Base-by-base conservation (phyloP, 2,329 filamentous ascomycete genomes). In the Rosellinia necatrix region DNA sequence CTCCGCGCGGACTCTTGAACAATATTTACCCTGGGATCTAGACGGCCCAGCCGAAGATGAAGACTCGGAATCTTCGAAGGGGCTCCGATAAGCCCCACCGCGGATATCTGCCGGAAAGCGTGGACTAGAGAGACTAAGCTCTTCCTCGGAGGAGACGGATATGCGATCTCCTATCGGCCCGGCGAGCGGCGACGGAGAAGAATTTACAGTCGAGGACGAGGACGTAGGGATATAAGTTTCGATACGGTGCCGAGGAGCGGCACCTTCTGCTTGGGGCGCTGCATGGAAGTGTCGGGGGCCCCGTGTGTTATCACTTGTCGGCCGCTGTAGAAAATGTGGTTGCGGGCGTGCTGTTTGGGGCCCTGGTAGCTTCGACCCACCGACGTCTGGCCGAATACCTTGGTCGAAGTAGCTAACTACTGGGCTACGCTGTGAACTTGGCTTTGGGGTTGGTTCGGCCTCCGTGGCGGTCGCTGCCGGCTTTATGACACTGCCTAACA, bases 141-240 rank as follows among this genome's bases (percentile, higher is more conserved):
- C 61, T 53, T 70, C 68, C 8, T 70, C 68, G 6, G 66, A 70
- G 25, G 67, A 68, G 10, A 60, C 62, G 24, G 67, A 69, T 22
- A 37, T 59, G 27, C 62, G 65, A 12, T 66, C 63, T 24, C 53
- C 50, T 21, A 52, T 52, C 9, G 61, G 62, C 46, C 50, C 60
- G 25, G 50, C 52, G 32, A 53, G 65, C 10, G 66, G 65, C 12
- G 64, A 64, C 9, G 40, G 41, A 12, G 63, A 64, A 7, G 63
- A 68, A 46, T 62, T 60, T 15, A 52, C 22, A 30, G 60, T 65
- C 6, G 65, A 65, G 24, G 60, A 68, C 4, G 67, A 66, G 21
- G 66, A 64, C 2, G 64, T 66, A 5, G 69, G 69, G 3, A 65
- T 37, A 35, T 71, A 70, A 4, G 65, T 68, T 50, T 70, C 66